These are phyloP conservation scores for Schizonepeta tenuifolia DNA, from an alignment of 257 asterid species.

Conservation along the genomic window DNA sequence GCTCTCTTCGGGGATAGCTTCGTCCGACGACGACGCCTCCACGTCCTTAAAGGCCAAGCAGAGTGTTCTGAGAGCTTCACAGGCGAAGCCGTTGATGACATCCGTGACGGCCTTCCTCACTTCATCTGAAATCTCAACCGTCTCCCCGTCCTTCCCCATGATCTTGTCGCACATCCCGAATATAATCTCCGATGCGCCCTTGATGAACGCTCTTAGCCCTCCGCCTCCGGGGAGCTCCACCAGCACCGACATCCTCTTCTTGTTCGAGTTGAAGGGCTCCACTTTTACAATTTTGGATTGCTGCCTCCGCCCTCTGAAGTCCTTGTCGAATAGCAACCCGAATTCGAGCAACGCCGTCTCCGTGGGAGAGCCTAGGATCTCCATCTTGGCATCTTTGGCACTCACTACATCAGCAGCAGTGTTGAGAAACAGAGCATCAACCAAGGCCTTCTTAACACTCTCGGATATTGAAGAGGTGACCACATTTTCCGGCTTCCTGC, in stretches of 20 bases:
- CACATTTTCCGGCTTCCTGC: conserved; percentile 31
- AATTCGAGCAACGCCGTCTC: conserved; percentile 75
- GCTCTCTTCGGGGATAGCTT: conserved; percentile 54
- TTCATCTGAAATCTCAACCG: conserved; percentile 50
- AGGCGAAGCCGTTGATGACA: conserved; percentile 57
- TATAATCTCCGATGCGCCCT: conserved; percentile 78
- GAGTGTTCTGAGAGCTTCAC: conserved; percentile 74
- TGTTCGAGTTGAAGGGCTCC: conserved; percentile 76
- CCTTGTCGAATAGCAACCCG: conserved; percentile 50
- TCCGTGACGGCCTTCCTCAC: conserved; percentile 45
- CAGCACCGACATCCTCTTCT: conserved; percentile 80
- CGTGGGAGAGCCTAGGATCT: conserved; percentile 76
- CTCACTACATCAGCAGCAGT: conserved; percentile 71
- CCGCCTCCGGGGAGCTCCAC: conserved; percentile 51
- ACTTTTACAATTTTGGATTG: conserved; percentile 52
- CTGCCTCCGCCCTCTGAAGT: conserved; percentile 36
- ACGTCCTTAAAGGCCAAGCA: conserved; percentile 66
- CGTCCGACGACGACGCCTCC: conserved; percentile 28
- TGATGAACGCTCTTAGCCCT: conserved; percentile 49
- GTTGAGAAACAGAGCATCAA: conserved; percentile 62
- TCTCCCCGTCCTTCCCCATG: conserved; percentile 54
- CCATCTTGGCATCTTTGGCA: conserved; percentile 56
- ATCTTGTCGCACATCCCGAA: conserved; percentile 60
- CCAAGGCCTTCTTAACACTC: conserved; percentile 37
- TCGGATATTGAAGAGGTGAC: conserved; percentile 44